A percentile compares a stretch with the other conserved stretches of the same genome.
These are phyloP conservation scores for Lactarius tabidus DNA, from an alignment of 768 basidiomycete species.

Conservation along the genomic window DNA sequence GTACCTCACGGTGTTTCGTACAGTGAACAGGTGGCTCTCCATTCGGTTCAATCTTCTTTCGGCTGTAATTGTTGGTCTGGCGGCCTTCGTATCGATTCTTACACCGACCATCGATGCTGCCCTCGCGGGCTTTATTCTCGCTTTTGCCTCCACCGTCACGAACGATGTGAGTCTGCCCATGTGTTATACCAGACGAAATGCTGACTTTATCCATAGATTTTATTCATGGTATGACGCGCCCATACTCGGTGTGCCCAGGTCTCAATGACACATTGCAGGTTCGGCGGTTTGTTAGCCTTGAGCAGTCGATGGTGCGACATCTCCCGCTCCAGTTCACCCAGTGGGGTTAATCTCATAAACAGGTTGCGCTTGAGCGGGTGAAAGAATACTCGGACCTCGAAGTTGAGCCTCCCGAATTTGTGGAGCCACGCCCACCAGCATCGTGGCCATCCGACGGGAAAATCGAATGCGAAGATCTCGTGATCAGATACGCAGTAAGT, in stretches of 20 bases:
- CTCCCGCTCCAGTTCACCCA: not conserved
- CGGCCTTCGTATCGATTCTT: constrained; percentile 60
- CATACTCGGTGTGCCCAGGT: constrained; percentile 4
- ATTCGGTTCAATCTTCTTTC: constrained; percentile 84
- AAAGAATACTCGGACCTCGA: constrained; percentile 84
- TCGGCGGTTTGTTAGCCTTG: constrained; percentile 78
- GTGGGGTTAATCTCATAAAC: constrained; percentile 2
- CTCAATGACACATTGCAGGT: constrained; percentile 38
- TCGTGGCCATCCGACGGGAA: constrained; percentile 74
- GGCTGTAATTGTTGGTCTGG: constrained; percentile 65
- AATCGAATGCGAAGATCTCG: constrained; percentile 68
- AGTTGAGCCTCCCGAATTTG: constrained; percentile 76
- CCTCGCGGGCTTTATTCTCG: constrained; percentile 79
- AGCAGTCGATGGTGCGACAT: constrained; percentile 79
- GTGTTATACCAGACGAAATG: not conserved
- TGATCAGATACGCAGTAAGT: constrained; percentile 74
- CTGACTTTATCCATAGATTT: constrained; percentile 38
- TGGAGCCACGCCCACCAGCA: constrained; percentile 77
- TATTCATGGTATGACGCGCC: constrained; percentile 20
- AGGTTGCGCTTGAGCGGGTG: constrained; percentile 85
- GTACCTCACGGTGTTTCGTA: constrained; percentile 11
- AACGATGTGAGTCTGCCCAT: constrained; percentile 46
- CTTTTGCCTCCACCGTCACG: constrained; percentile 77
- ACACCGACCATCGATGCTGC: constrained; percentile 74
- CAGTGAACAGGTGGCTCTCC: constrained; percentile 89